Conservation (phyloP, 176 grass and related monocot species). For the Oryza glaberrima region DNA sequence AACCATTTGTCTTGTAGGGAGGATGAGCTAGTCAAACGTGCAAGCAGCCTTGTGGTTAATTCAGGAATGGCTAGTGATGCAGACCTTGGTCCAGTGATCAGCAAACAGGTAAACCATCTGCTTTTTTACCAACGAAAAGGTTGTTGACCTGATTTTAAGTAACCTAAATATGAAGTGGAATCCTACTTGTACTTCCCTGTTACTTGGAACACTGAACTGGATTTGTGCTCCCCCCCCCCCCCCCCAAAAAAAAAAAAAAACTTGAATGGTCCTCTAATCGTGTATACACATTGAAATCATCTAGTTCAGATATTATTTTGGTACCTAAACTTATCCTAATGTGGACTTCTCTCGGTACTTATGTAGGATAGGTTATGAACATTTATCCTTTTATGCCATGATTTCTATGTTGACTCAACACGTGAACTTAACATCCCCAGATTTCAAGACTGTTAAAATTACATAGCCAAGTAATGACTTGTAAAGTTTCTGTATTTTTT, state of each 20-base stretch:
- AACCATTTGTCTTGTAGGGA: conserved; percentile 63
- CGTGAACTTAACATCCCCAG: not conserved
- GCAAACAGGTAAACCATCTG: conserved; percentile 54
- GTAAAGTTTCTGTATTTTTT: not conserved
- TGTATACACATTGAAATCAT: not conserved
- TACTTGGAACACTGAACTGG: not conserved
- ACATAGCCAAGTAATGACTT: not conserved
- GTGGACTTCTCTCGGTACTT: not conserved
- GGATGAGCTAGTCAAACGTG: conserved; percentile 74
- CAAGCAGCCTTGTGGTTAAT: conserved; percentile 69
- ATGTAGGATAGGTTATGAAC: not conserved
- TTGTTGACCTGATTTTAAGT: not conserved
- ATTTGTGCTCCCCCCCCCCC: not conserved
- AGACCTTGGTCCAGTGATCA: conserved; percentile 96
- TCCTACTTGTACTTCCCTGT: not conserved
- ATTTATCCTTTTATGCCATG: not conserved
- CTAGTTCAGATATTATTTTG: not conserved
- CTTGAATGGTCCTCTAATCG: not conserved
- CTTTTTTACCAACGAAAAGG: not conserved
- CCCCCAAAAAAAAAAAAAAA: too few species aligned
- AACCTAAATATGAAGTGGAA: not conserved
- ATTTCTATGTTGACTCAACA: not conserved
- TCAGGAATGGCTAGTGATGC: conserved; percentile 70
- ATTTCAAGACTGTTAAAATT: not conserved
- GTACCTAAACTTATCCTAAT: not conserved